Evolutionary conservation across 148 eudicot genomes (phyloP).

Genomic region (Arbutus unedo): DNA sequence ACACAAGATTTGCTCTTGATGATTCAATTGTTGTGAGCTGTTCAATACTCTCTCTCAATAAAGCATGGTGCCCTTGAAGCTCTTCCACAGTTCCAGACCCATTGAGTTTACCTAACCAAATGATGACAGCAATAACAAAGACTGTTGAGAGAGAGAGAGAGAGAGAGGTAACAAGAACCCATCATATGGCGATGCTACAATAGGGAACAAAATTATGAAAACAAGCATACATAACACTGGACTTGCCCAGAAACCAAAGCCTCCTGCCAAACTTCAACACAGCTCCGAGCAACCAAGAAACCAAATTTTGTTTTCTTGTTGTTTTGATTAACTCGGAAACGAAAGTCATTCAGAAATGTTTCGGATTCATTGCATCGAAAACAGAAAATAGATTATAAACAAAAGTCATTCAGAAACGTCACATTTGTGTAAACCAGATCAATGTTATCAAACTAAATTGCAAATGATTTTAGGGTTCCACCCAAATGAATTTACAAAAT

Average conservation of each 20-base stretch:
- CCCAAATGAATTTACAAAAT: too few relatives aligned
- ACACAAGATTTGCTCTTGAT: conserved; percentile 68
- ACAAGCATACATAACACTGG: not conserved
- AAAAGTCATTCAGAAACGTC: too few relatives aligned
- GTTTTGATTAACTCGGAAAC: too few relatives aligned
- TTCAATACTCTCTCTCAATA: conserved; percentile 70
- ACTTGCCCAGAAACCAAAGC: not conserved
- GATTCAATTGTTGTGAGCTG: conserved; percentile 68
- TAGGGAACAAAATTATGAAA: not conserved
- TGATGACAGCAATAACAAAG: not conserved
- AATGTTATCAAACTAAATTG: too few relatives aligned
- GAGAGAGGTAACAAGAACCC: not conserved
- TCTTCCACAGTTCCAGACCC: conserved; percentile 55
- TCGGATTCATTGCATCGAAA: too few relatives aligned
- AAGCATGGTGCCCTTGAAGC: conserved; percentile 65
- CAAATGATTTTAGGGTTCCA: too few relatives aligned
- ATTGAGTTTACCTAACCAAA: conserved; percentile 39
- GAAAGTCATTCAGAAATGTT: too few relatives aligned
- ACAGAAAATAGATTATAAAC: too few relatives aligned
- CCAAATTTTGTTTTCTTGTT: too few relatives aligned
- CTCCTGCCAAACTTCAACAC: not conserved
- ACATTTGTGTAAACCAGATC: too few relatives aligned
- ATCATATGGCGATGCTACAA: not conserved
- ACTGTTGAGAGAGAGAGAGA: not conserved
- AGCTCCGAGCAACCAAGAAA: not conserved